Conservation (phyloP, 1,284 basidiomycete genomes). For the Ceratobasidium sp. region DNA sequence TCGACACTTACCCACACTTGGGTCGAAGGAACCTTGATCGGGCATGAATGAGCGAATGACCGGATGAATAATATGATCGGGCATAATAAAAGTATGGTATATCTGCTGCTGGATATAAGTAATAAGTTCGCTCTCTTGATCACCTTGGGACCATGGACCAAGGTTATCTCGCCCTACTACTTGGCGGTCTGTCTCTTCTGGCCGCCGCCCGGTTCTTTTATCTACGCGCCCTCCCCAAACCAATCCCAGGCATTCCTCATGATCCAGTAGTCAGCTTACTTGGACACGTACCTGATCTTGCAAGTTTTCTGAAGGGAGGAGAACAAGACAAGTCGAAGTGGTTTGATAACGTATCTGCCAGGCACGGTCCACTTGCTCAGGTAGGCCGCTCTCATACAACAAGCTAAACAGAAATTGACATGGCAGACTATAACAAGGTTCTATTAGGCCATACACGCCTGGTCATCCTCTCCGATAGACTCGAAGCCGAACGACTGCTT, state of each 20-base stretch:
- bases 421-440: not conserved
- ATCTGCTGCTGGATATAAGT: too few relatives aligned
- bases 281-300: not conserved
- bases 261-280: not conserved
- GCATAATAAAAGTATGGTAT: too few relatives aligned
- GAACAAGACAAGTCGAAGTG: not conserved
- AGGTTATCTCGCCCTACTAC: too few relatives aligned
- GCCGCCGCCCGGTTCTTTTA: not conserved
- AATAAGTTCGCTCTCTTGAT: too few relatives aligned
- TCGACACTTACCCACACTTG: too few relatives aligned
- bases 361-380: not conserved
- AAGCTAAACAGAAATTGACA: not conserved
- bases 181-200: not conserved
- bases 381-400: not conserved
- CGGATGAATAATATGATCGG: too few relatives aligned
- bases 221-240: not conserved
- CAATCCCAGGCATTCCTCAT: not conserved
- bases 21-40: too few relatives aligned
- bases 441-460: conserved; percentile 3
- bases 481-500: conserved; percentile 1
- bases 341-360: not conserved
- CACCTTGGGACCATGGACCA: too few relatives aligned
- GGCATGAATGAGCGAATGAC: too few relatives aligned
- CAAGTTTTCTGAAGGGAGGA: not conserved
- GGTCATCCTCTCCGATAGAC: not conserved